These are phyloP conservation scores for Fusarium annulatum DNA, from an alignment of 2,329 filamentous ascomycete genomes.

Conservation along the genomic window DNA sequence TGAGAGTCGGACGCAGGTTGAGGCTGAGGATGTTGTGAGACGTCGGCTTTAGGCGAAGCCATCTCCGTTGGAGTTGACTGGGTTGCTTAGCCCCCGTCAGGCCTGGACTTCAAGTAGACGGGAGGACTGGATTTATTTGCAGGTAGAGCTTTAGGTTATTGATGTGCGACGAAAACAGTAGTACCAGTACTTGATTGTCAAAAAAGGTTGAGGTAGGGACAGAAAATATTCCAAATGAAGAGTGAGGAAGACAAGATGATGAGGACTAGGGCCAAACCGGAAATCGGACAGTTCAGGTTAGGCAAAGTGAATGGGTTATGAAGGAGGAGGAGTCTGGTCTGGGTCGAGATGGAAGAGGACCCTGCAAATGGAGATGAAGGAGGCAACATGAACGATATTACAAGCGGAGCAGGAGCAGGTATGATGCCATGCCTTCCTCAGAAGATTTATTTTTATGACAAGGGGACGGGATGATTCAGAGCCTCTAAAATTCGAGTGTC, in stretches of 20 bases:
- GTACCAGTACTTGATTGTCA: not conserved
- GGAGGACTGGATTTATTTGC: not conserved
- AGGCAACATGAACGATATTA: slow-evolving; percentile 13
- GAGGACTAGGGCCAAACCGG: slow-evolving; percentile 3
- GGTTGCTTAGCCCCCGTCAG: not conserved
- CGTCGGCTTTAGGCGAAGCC: slow-evolving; percentile 22
- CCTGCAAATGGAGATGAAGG: slow-evolving; percentile 16
- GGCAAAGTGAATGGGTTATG: slow-evolving; percentile 15
- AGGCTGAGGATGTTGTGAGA: slow-evolving; percentile 13
- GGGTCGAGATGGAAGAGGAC: slow-evolving; percentile 12
- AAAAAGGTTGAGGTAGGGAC: not conserved
- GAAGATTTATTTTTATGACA: not conserved
- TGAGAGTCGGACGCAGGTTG: slow-evolving; percentile 22
- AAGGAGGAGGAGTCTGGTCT: slow-evolving; percentile 5
- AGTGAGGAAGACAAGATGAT: not conserved
- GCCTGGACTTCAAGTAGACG: not conserved
- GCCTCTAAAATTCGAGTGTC: not conserved
- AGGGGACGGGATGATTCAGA: not conserved
- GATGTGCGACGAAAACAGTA: not conserved
- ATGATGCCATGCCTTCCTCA: not conserved
- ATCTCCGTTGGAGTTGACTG: slow-evolving; percentile 7
- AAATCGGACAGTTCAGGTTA: slow-evolving; percentile 4
- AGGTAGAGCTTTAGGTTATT: not conserved
- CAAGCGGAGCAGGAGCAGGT: slow-evolving; percentile 23
- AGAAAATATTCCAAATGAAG: not conserved